A percentile compares a stretch with the other conserved stretches of the same genome.
Evolutionary conservation across 495 filamentous ascomycete species (phyloP).

Genomic region (Penicillium pancosmium): DNA sequence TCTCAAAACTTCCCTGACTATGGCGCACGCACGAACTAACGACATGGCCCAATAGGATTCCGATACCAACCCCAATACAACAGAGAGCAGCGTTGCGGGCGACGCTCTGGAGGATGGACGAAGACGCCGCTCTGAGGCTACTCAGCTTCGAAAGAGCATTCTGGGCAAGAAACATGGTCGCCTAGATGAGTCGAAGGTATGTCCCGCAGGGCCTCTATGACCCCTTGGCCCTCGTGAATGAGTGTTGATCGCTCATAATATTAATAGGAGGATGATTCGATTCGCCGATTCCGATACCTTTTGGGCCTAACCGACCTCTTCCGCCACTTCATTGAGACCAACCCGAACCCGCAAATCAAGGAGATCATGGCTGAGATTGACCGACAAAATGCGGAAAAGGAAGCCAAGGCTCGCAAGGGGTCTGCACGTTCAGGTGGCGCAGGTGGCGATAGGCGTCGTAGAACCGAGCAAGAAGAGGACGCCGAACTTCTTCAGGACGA

Average conservation of each 20-base stretch:
- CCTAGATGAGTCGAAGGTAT: conserved; percentile 88
- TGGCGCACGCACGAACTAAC: not conserved
- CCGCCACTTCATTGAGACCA: conserved; percentile 98
- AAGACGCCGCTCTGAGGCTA: conserved; percentile 80
- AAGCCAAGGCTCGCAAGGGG: conserved; percentile 68
- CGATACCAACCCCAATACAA: conserved; percentile 90
- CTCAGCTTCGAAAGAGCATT: conserved; percentile 83
- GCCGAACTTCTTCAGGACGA: conserved; percentile 93
- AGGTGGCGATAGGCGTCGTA: conserved; percentile 73
- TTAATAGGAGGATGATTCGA: conserved; percentile 87
- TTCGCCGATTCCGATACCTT: conserved; percentile 92
- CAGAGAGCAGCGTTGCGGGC: conserved; percentile 82
- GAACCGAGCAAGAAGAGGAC: conserved; percentile 98
- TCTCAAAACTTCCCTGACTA: not conserved
- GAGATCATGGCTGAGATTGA: conserved; percentile 93
- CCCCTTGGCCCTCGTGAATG: not conserved
- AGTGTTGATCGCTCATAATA: not conserved
- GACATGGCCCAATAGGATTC: conserved; percentile 60
- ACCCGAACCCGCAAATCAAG: conserved; percentile 88
- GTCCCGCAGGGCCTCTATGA: conserved; percentile 4
- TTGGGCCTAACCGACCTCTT: conserved; percentile 96
- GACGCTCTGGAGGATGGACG: conserved; percentile 75
- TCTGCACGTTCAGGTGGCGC: conserved; percentile 81
- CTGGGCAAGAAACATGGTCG: conserved; percentile 93
- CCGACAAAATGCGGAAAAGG: conserved; percentile 78